phyloP scores from a whole-genome alignment of 306 rosid genomes.

The Sesbania bispinosa region DNA sequence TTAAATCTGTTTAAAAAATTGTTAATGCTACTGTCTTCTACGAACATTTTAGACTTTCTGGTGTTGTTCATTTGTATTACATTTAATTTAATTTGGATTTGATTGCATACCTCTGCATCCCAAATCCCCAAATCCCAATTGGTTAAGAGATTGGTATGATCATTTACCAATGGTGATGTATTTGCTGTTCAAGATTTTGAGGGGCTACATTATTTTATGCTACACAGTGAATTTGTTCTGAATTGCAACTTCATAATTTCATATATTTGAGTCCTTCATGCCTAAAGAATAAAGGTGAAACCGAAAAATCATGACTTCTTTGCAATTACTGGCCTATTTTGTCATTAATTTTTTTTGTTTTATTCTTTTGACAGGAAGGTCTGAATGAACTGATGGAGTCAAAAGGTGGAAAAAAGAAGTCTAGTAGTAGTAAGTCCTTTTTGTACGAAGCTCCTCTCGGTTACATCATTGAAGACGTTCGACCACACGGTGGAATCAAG shows the following conservation, averaged over 20 bases:
- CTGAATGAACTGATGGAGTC: slow-evolving; percentile 97
- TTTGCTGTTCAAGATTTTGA: neutral
- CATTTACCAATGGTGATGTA: neutral
- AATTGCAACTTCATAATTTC: neutral
- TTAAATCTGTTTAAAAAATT: neutral
- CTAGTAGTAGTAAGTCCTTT: slow-evolving; percentile 72
- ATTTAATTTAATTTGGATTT: neutral
- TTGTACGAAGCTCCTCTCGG: slow-evolving; percentile 94
- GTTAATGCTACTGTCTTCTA: neutral
- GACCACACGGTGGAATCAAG: slow-evolving; percentile 97
- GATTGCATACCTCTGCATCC: neutral
- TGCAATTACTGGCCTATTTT: neutral
- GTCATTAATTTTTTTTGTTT: neutral
- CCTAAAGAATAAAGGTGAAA: neutral
- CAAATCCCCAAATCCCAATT: neutral
- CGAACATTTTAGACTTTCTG: neutral
- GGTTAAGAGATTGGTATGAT: neutral
- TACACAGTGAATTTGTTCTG: neutral
- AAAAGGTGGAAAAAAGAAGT: slow-evolving; percentile 85
- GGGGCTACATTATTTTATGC: neutral
- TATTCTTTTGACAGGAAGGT: slow-evolving; percentile 25
- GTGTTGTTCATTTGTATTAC: too few species aligned
- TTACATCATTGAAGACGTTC: slow-evolving; percentile 93
- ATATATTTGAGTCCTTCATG: neutral
- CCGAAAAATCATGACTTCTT: neutral